Evolutionary conservation across 345 rosid species (phyloP), one percentile per base, ranked within the genome.

Genomic region (Eucalyptus curtisii): DNA sequence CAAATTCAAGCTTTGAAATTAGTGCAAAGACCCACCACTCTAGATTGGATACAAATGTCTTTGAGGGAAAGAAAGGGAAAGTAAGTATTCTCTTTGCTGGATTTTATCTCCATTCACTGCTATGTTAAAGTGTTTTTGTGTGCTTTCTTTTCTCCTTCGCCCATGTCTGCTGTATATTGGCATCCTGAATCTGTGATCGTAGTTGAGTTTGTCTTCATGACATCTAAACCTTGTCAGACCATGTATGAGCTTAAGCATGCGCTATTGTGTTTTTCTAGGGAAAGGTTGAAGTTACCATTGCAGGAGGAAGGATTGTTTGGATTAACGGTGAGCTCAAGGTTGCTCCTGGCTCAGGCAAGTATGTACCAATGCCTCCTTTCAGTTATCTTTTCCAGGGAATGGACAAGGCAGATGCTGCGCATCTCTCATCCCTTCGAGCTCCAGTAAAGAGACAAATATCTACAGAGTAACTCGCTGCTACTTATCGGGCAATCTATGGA

Each of bases 231-330:
- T 76, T 40, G 47, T 37, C 47, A 76, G 47, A 76, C 82, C 82
- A 76, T 22, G 47, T 37, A 76, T 76, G 47, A 76, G 27, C 13
- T 10, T 76, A 76, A 37, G 14, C 30, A 11, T 76, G 44, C 2
- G 45, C 14, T 86, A 11, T 80, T 37, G 57, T 86, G 48, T 85
- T 89, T 89, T 79, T 55, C 14, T 93, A 96, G 99, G 99, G 99
- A 47, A 98, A 96, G 87, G 96, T 96, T 90, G 99, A 98, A 91
- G 99, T 98, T 91, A 97, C 99, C 22, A 97, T 98, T 76, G 95
- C 95, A 13, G 94, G 99, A 90, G 99, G 99, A 91, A 90, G 93
- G 91, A 92, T 97, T 16, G 98, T 94, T 40, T 98, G 99, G 99
- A 92, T 94, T 92, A 95, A 97, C 79, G 92, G 95, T 80, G 95